These are phyloP conservation scores for Coemansia sp. DNA, from an alignment of 192 early-diverging fungal species.

Conservation along the genomic window DNA sequence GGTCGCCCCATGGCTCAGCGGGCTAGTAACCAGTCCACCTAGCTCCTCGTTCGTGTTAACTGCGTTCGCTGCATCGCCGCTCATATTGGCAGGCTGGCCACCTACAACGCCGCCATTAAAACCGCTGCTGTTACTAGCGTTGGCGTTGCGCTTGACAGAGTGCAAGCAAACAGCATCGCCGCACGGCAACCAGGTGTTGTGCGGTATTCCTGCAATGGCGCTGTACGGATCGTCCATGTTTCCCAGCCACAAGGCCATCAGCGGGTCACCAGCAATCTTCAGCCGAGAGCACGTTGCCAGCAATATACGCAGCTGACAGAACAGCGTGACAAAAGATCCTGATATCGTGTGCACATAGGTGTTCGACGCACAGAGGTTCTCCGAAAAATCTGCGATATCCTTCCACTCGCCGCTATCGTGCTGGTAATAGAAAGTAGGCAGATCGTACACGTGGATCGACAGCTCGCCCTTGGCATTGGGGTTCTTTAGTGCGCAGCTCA, in stretches of 20 bases:
- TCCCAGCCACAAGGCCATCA: slow-evolving; percentile 52
- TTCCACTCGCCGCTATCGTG: slow-evolving; percentile 34
- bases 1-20: neutral
- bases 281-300: slow-evolving; percentile 50
- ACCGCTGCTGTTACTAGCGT: neutral
- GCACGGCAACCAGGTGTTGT: slow-evolving; percentile 45
- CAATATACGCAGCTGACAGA: slow-evolving; percentile 46
- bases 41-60: neutral
- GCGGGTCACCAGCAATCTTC: slow-evolving; percentile 43
- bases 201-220: slow-evolving; percentile 27
- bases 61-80: neutral
- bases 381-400: slow-evolving; percentile 48
- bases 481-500: slow-evolving; percentile 38
- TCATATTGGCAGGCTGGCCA: no score
- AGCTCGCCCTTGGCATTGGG: slow-evolving; percentile 47
- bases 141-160: slow-evolving; percentile 10
- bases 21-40: neutral
- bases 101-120: neutral
- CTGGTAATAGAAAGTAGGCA: slow-evolving; percentile 43
- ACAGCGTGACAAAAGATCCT: slow-evolving; percentile 39
- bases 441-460: slow-evolving; percentile 47
- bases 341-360: slow-evolving; percentile 41
- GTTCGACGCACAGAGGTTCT: slow-evolving; percentile 35
- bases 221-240: slow-evolving; percentile 54
- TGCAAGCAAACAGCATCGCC: slow-evolving; percentile 32